These are phyloP conservation scores for Coemansia javaensis DNA, from an alignment of 192 early-diverging fungal genomes.

Conservation along the genomic window DNA sequence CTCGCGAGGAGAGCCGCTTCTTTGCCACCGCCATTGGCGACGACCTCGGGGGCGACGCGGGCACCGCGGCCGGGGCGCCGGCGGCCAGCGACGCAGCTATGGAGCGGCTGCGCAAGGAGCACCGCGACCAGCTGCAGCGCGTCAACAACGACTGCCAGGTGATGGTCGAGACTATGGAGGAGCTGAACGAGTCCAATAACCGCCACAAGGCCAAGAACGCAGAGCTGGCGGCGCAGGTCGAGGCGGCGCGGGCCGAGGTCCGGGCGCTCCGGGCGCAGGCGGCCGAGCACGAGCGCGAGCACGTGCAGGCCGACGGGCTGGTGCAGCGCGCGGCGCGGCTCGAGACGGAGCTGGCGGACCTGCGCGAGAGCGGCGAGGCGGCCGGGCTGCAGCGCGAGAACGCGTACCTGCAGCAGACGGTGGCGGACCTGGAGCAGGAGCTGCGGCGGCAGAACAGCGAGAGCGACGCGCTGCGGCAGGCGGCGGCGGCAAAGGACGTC, in stretches of 20 bases:
- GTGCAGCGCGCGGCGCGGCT: slow-evolving; percentile 28
- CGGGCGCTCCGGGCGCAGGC: slow-evolving; percentile 10
- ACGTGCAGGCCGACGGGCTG: slow-evolving; percentile 20
- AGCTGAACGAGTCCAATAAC: slow-evolving; percentile 11
- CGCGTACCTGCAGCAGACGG: slow-evolving; percentile 5
- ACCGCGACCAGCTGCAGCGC: slow-evolving; percentile 11
- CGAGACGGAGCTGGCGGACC: slow-evolving; percentile 30
- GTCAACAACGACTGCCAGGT: slow-evolving; percentile 11
- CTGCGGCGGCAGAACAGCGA: slow-evolving; percentile 6
- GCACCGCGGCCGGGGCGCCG: neutral
- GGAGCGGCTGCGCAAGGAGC: slow-evolving; percentile 7
- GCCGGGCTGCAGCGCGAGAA: slow-evolving; percentile 1
- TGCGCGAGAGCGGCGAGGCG: slow-evolving; percentile 7
- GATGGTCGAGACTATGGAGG: slow-evolving; percentile 9
- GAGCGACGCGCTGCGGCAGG: slow-evolving; percentile 22
- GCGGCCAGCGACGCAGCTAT: neutral
- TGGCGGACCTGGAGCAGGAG: slow-evolving; percentile 9
- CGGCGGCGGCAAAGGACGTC: slow-evolving; percentile 8
- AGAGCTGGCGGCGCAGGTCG: slow-evolving; percentile 7
- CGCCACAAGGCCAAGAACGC: slow-evolving; percentile 12
- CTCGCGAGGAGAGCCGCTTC: slow-evolving; percentile 18
- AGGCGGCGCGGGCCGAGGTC: slow-evolving; percentile 16
- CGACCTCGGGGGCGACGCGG: neutral
- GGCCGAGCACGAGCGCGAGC: slow-evolving; percentile 17
- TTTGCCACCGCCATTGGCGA: slow-evolving; percentile 24